A percentile compares a stretch with the other conserved stretches of the same genome.
phyloP scores from a whole-genome alignment of 768 basidiomycete species.

The Cystobasidium onofrii region DNA sequence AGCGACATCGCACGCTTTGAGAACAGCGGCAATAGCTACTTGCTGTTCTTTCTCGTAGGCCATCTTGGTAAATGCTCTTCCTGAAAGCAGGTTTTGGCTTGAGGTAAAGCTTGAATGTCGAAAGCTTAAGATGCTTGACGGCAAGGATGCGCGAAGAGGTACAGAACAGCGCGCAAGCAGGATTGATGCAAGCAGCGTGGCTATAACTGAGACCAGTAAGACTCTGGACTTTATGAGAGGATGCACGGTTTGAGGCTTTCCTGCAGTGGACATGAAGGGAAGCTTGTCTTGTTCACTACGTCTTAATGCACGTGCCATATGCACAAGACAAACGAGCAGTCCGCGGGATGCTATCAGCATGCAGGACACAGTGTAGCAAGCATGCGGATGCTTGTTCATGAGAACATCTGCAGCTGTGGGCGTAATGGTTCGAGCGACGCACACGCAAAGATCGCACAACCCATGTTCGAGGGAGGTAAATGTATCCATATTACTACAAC shows the following conservation, averaged over 20 bases:
- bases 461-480: too few species aligned
- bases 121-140: neutral
- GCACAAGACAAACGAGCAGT: too few species aligned
- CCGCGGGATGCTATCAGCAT: too few species aligned
- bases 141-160: neutral
- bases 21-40: constrained; percentile 76
- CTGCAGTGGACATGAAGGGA: neutral
- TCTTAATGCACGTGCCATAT: neutral
- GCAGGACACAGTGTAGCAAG: neutral
- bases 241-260: neutral
- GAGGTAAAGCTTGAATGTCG: neutral
- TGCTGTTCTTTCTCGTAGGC: constrained; percentile 57
- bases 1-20: constrained; percentile 74
- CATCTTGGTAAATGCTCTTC: neutral
- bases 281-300: too few species aligned
- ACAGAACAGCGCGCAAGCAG: neutral
- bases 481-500: neutral
- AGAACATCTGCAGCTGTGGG: neutral
- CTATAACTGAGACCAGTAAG: neutral
- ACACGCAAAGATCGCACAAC: too few species aligned
- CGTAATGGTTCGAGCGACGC: too few species aligned
- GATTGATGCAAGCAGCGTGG: neutral
- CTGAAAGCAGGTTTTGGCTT: neutral
- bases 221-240: neutral
- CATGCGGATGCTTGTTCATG: neutral